Base-by-base conservation (phyloP, 2,329 filamentous ascomycete species). In the Beauveria medogensis region DNA sequence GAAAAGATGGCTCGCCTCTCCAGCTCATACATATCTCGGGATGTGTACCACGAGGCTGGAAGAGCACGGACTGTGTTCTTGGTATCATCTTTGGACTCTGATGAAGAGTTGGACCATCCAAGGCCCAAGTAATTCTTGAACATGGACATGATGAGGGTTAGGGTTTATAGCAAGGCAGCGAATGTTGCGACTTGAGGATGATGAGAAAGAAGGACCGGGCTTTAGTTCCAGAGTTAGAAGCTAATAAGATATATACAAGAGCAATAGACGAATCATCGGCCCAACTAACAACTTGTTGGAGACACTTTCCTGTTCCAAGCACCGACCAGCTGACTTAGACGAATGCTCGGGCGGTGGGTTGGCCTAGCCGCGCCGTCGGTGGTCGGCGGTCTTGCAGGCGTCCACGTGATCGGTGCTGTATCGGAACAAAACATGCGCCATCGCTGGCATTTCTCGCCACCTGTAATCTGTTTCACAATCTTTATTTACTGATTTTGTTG, bases 1-100 rank as follows among this genome's bases (percentile, higher is more conserved):
- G 79, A 82, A 67, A 81, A 82, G 65, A 81, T 78, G 44, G 78
- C 76, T 18, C 79, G 74, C 10, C 77, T 69, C 66, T 82, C 80
- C 1, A 82, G 75, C 65, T 81, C 73, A 63, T 78, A 80, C 74
- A 81, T 78, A 61, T 75, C 73, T 28, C 69, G 66, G 2, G 74
- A 75, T 12, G 69, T 74, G 66, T 77, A 81, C 79, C 78, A 81
- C 12, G 75, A 76, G 4, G 16, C 72, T 3, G 79, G 78, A 1
- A 81, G 69, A 26, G 78, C 70, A 22, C 70, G 61, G 16, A 59
- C 60, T 1, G 66, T 60, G 57, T 59, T 55, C 2, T 60, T 60
- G 24, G 3, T n/a, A 5, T 55, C 44, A 16, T 62, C 48, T 10
- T 64, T 63, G 20, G 64, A 28, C 34, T 65, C 62, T 9, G 57